Conservation (phyloP, 2,329 filamentous ascomycete genomes). For the Phialocephala sp. region DNA sequence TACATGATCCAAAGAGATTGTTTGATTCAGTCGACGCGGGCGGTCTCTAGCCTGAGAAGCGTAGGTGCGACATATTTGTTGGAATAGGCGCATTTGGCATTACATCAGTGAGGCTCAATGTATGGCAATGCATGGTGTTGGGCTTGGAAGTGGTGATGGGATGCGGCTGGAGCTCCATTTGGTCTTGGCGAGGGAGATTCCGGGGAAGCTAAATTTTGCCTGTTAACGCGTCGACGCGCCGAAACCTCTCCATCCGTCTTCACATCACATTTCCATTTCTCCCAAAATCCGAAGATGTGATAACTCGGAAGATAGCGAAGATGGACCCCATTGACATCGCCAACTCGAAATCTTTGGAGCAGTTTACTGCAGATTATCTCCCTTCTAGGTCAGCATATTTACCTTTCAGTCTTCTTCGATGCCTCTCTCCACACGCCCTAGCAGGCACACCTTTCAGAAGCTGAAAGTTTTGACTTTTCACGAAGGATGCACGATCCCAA, state of each 20-base stretch:
- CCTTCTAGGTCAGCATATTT: slow-evolving; percentile 46
- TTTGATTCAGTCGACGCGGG: slow-evolving; percentile 47
- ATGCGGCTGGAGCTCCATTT: too few species aligned
- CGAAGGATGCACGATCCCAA: background rate
- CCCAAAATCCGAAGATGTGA: background rate
- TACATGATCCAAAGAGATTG: slow-evolving; percentile 65
- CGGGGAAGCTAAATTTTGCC: background rate
- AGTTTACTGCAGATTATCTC: slow-evolving; percentile 57
- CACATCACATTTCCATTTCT: background rate
- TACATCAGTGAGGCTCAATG: slow-evolving; percentile 18
- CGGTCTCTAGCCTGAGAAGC: slow-evolving; percentile 26
- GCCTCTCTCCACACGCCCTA: background rate
- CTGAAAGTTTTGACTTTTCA: background rate
- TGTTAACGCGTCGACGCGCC: slow-evolving; percentile 4
- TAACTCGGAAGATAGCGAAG: background rate
- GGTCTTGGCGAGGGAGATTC: background rate
- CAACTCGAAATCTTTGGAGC: slow-evolving; percentile 53
- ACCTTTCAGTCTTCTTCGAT: background rate
- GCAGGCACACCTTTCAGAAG: background rate
- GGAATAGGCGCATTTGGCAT: slow-evolving; percentile 31
- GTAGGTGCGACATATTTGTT: slow-evolving; percentile 29
- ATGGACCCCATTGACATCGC: slow-evolving; percentile 51
- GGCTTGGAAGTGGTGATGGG: background rate
- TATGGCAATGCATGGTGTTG: background rate
- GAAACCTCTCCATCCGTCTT: background rate